These are phyloP conservation scores for Phalaenopsis aphrodite DNA, from an alignment of 106 monocot species.

Conservation along the genomic window DNA sequence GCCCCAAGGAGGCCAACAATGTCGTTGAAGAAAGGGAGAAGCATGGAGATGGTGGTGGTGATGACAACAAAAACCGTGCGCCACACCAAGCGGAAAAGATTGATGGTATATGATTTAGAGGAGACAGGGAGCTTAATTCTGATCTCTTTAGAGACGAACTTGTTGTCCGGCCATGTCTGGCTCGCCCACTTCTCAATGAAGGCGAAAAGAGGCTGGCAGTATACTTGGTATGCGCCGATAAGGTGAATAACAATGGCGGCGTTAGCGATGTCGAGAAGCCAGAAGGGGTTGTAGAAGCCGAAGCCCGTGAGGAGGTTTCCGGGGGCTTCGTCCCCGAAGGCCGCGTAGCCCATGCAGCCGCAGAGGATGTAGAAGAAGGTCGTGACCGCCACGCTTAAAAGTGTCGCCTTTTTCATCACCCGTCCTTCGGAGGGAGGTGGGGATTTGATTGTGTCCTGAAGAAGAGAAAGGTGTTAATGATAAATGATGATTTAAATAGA, in stretches of 20 bases:
- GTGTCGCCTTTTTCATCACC: slow-evolving; percentile 65
- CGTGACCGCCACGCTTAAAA: slow-evolving; percentile 44
- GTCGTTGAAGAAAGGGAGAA: slow-evolving; percentile 94
- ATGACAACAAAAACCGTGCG: slow-evolving; percentile 52
- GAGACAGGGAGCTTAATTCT: slow-evolving; percentile 4
- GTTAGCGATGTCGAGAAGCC: slow-evolving; percentile 93
- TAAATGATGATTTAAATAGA: too few species aligned
- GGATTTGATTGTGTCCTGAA: slow-evolving; percentile 50
- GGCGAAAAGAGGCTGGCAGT: slow-evolving; percentile 86
- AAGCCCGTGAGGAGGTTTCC: slow-evolving; percentile 77
- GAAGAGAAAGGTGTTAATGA: background rate
- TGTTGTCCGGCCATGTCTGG: slow-evolving; percentile 38
- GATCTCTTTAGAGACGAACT: slow-evolving; percentile 45
- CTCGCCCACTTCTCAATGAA: slow-evolving; percentile 65
- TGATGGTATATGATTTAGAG: slow-evolving; percentile 23
- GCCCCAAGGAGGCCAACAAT: slow-evolving; percentile 89
- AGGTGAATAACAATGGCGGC: slow-evolving; percentile 83
- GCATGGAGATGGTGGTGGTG: slow-evolving; percentile 80
- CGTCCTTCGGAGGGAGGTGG: slow-evolving; percentile 55
- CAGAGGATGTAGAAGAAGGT: slow-evolving; percentile 69
- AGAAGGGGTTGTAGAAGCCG: slow-evolving; percentile 95
- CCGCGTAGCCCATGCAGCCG: slow-evolving; percentile 82
- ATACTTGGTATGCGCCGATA: slow-evolving; percentile 94
- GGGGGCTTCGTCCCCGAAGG: slow-evolving; percentile 47
- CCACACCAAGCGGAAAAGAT: slow-evolving; percentile 71